Evolutionary conservation across 805 yeast species (phyloP).

Genomic region (Nakazawaea ernobii): DNA sequence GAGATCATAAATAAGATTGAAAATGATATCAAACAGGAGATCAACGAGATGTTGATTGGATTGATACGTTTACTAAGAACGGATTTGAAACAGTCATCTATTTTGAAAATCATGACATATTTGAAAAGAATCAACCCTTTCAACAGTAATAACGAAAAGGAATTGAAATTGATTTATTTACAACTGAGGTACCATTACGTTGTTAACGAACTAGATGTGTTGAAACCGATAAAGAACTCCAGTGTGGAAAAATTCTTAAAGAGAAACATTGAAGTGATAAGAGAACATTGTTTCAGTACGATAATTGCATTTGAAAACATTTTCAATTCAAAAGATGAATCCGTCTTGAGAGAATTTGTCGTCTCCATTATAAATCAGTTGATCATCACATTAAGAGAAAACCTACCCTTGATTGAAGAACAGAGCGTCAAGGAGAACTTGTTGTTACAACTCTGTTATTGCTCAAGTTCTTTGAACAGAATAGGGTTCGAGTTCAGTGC

Average conservation of each 20-base stretch:
- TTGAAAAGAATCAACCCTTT: conserved; percentile 62
- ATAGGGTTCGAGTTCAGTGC: conserved; percentile 67
- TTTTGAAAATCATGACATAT: conserved; percentile 73
- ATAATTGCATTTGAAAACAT: conserved; percentile 61
- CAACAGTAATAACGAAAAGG: conserved; percentile 16
- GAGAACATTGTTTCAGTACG: conserved; percentile 79
- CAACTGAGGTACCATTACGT: conserved; percentile 68
- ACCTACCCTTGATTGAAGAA: conserved; percentile 29
- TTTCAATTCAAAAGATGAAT: conserved; percentile 37
- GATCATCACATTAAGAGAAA: conserved; percentile 24
- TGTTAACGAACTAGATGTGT: conserved; percentile 49
- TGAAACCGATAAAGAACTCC: conserved; percentile 49
- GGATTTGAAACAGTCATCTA: conserved; percentile 70
- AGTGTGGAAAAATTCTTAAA: conserved; percentile 61
- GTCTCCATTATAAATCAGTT: conserved; percentile 26
- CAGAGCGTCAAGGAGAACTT: conserved; percentile 53
- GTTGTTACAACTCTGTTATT: conserved; percentile 77
- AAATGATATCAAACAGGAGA: conserved; percentile 47
- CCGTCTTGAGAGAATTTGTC: conserved; percentile 29
- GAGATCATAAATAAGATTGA: conserved; percentile 45
- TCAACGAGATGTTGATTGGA: conserved; percentile 58
- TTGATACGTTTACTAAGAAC: conserved; percentile 66
- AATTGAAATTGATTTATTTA: conserved; percentile 52
- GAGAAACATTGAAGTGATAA: conserved; percentile 72
- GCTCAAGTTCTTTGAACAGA: conserved; percentile 78